Base-by-base conservation (phyloP, 2,329 filamentous ascomycete species). In the Tolypocladium tundrense region DNA sequence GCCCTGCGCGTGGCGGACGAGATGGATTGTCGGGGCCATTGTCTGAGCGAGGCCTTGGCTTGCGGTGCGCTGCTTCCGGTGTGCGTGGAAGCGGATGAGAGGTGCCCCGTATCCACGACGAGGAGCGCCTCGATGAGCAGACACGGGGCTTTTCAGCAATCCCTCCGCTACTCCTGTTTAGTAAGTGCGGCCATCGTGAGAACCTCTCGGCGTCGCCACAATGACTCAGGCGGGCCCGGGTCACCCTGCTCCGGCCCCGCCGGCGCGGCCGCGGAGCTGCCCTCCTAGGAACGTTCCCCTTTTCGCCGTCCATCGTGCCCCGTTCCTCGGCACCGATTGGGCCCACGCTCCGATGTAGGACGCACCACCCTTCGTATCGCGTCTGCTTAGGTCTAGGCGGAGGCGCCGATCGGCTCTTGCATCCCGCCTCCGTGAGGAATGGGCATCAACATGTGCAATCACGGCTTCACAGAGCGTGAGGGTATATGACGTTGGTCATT, bases 1-100 rank as follows among this genome's bases (percentile, higher is more conserved):
- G 73, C 90, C 91, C 74, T 90, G 79, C 14, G 86, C 88, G 71
- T 91, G 88, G 72, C 88, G 87, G 66, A 91, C 82, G 63, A 88
- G 77, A 71, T 88, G 83, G 63, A 89, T 75, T 50, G 77, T 82
- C 33, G 79, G 77, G 2, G 77, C 69, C 79, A 83, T 82, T 33
- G 24, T 24, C 19, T 3, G 24, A 48, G 24, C 16, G 45, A 13
- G 13, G 24, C 14, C 31, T 14, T 27, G 24, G 16, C 6, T 27
- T 13, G 24, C 43, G 16, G 24, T 13, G 24, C 45, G 19, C 7
- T 19, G 24, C 21, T 45, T 14, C 10, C 7, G 8, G 21, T 11
- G 31, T 6, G 21, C 11, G 24, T 48, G 7, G 13, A 8, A 16
- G 1, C 14, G 24, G 5, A 7, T 5, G 24, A 45, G 9, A 27